These are phyloP conservation scores for Lindgomyces ingoldianus DNA, from an alignment of 495 filamentous ascomycete species.

Conservation along the genomic window DNA sequence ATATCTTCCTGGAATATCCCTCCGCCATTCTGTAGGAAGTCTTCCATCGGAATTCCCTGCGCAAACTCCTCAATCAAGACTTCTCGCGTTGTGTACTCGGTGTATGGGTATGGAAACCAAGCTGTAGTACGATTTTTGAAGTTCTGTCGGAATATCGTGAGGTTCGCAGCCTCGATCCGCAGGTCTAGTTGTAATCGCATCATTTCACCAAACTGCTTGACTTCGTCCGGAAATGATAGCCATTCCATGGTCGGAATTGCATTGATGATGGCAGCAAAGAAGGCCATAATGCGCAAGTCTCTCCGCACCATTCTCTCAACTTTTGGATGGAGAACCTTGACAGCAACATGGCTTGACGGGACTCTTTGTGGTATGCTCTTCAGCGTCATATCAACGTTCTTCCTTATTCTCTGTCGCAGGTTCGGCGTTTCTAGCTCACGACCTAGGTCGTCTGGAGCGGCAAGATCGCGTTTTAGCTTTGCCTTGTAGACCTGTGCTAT, in stretches of 20 bases:
- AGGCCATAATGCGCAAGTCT: conserved; percentile 89
- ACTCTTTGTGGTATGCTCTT: conserved; percentile 83
- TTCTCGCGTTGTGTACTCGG: conserved; percentile 84
- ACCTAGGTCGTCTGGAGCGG: conserved; percentile 60
- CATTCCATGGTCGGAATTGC: conserved; percentile 93
- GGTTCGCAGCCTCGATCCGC: conserved; percentile 89
- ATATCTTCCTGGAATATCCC: conserved; percentile 93
- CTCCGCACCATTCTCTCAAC: conserved; percentile 86
- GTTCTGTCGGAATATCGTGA: conserved; percentile 83
- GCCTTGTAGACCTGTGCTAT: conserved; percentile 99
- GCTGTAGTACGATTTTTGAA: conserved; percentile 88
- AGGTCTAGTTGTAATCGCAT: conserved; percentile 96
- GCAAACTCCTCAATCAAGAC: conserved; percentile 97
- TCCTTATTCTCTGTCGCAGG: conserved; percentile 66
- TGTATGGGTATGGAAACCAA: conserved; percentile 94
- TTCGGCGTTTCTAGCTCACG: conserved; percentile 51
- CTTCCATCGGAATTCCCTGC: conserved; percentile 85
- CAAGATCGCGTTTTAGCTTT: conserved; percentile 79
- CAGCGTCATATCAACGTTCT: conserved; percentile 80
- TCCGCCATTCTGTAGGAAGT: conserved; percentile 86
- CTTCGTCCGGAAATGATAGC: conserved; percentile 95
- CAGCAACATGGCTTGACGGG: conserved; percentile 88
- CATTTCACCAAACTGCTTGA: conserved; percentile 93
- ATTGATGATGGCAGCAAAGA: conserved; percentile 86
- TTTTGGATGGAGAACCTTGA: conserved; percentile 93